These are phyloP conservation scores for Mortierella sp. DNA, from an alignment of 371 early-diverging fungal genomes.

Conservation along the genomic window DNA sequence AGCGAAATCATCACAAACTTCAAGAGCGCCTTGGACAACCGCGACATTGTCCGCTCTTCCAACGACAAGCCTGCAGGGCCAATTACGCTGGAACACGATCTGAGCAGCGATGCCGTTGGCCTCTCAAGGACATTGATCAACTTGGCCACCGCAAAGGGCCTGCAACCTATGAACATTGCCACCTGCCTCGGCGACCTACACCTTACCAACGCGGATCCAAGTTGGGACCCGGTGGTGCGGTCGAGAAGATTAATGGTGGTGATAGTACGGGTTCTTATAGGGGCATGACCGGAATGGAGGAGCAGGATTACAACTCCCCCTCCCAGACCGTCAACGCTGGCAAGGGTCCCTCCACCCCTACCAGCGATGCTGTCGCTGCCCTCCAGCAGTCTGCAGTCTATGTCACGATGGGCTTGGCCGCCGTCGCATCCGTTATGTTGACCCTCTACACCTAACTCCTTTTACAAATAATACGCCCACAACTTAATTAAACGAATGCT, in stretches of 20 bases:
- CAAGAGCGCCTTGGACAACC: slow-evolving; percentile 8
- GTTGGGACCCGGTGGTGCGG: slow-evolving; percentile 37
- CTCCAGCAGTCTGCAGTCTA: not conserved
- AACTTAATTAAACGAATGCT: not conserved
- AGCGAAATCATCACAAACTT: slow-evolving; percentile 26
- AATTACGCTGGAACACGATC: slow-evolving; percentile 55
- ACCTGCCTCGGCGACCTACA: slow-evolving; percentile 23
- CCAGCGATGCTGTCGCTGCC: not conserved
- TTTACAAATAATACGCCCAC: not conserved
- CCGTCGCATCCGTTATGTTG: slow-evolving; percentile 12
- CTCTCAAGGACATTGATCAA: slow-evolving; percentile 46
- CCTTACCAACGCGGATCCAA: slow-evolving; percentile 49
- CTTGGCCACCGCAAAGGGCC: slow-evolving; percentile 20
- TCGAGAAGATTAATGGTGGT: slow-evolving; percentile 32
- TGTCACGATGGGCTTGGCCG: slow-evolving; percentile 5
- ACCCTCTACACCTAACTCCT: not conserved
- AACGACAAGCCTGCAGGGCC: slow-evolving; percentile 31
- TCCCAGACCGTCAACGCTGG: not conserved
- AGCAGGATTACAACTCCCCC: slow-evolving; percentile 21
- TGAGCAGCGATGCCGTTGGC: slow-evolving; percentile 28
- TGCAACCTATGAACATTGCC: slow-evolving; percentile 50
- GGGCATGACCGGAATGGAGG: slow-evolving; percentile 51
- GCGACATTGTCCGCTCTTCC: slow-evolving; percentile 17
- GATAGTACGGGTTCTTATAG: slow-evolving; percentile 14
- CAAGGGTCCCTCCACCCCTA: not conserved